Percentiles rank a stretch among this genome's conserved stretches.
Evolutionary conservation across 139 green algal species (phyloP).

Genomic region (Penium margaritaceum): DNA sequence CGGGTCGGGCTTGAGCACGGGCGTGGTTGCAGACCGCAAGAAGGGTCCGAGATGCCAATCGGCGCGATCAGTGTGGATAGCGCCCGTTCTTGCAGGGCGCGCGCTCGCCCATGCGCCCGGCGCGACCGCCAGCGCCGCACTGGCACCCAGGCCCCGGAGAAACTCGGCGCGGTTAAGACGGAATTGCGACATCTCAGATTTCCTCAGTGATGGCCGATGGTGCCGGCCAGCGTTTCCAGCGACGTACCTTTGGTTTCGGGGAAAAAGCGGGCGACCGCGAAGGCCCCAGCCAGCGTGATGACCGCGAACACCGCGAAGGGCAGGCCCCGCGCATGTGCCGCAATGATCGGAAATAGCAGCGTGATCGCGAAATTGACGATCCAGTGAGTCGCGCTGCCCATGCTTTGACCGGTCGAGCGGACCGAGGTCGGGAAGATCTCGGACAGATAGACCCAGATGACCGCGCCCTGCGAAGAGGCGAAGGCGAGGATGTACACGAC

Average conservation of each 20-base stretch:
- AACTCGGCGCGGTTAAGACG: no score
- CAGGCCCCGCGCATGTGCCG: neutral
- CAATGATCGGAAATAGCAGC: neutral
- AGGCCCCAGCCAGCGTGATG: neutral
- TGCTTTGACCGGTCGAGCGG: neutral
- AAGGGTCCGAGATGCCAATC: no score
- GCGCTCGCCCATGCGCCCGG: no score
- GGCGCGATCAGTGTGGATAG: no score
- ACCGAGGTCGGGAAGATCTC: neutral
- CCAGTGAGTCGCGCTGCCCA: neutral
- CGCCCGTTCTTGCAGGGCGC: no score
- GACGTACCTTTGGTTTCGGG: neutral
- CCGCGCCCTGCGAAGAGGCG: neutral
- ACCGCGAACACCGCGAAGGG: neutral
- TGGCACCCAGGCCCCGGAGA: no score
- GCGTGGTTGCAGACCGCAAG: no score
- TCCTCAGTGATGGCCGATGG: no score
- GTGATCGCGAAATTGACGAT: neutral
- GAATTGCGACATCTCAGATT: no score
- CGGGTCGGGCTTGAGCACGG: no score
- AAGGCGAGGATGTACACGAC: neutral
- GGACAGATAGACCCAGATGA: neutral
- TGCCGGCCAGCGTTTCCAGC: no score
- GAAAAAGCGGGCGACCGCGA: neutral
- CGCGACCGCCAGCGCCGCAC: no score